Evolutionary conservation across 1,284 basidiomycete species (phyloP).

Genomic region (Ceratobasidium papillatum): DNA sequence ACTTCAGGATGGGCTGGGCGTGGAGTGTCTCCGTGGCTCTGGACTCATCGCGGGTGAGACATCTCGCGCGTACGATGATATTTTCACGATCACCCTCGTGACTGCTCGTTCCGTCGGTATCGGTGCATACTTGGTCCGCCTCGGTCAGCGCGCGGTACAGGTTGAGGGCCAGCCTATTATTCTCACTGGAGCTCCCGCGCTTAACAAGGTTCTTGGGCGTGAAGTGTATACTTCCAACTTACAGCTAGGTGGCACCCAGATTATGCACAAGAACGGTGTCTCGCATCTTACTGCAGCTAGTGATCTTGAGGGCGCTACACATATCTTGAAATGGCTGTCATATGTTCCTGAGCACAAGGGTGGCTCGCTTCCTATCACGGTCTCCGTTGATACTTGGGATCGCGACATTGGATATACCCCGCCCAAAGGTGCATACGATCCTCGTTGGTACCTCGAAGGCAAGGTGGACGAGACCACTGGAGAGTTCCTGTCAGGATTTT

Average conservation of each 20-base stretch:
- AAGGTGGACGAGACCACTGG: slow-evolving; percentile 84
- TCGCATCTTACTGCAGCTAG: slow-evolving; percentile 95
- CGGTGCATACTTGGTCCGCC: slow-evolving; percentile 97
- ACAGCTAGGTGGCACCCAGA: slow-evolving; percentile 98
- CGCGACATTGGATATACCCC: slow-evolving; percentile 91
- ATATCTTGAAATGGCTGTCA: slow-evolving; percentile 94
- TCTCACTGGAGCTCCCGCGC: slow-evolving; percentile 93
- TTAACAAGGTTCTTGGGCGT: slow-evolving; percentile 99
- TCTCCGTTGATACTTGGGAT: slow-evolving; percentile 85
- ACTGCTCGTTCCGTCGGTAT: slow-evolving; percentile 99
- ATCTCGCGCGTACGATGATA: slow-evolving; percentile 97
- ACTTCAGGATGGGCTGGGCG: slow-evolving; percentile 95
- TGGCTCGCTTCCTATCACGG: slow-evolving; percentile 77
- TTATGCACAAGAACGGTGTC: slow-evolving; percentile 99
- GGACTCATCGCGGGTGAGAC: slow-evolving; percentile 99
- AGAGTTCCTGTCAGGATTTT: slow-evolving; percentile 88
- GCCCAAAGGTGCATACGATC: slow-evolving; percentile 95
- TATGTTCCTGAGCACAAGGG: slow-evolving; percentile 88
- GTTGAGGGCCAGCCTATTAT: slow-evolving; percentile 99
- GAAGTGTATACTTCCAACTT: slow-evolving; percentile 99
- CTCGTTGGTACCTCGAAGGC: slow-evolving; percentile 97
- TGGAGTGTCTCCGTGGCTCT: slow-evolving; percentile 94
- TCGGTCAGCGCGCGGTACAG: slow-evolving; percentile 97
- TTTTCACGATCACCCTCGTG: slow-evolving; percentile 99
- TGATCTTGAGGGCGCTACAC: slow-evolving; percentile 92